Base-by-base conservation (phyloP, 108 stramenopile genomes). In the Aurantiochytrium sp. region DNA sequence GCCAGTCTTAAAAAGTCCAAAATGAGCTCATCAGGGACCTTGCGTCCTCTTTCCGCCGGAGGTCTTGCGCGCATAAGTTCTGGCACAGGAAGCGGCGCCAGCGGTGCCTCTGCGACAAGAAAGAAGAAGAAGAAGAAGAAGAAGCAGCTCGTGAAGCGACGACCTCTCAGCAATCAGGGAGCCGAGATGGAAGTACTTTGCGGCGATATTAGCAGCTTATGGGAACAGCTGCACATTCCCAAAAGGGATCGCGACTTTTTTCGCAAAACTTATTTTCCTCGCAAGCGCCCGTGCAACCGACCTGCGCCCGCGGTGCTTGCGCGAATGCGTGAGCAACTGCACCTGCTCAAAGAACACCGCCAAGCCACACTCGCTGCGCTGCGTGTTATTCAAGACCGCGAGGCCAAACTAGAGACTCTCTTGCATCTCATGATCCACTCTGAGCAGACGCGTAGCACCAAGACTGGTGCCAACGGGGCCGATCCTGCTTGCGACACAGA, bases 331-430 rank as follows among this genome's bases (percentile, higher is more conserved):
- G 25, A 94, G 90, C 18, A 91, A 90, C 60, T 91, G 19, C 88
- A 95, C 89, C 44, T 95, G 91, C 42, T 93, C 91, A 57, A 60
- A 71, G 16, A 95, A 94, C 42, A 91, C 92, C 59, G 59, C 59
- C 45, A 89, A 23, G 88, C 91, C 76, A 23, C 97, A 95, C 18
- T 89, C 91, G 42, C 55, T 88, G 83, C 96, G 95, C 89, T 96
- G 58, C 29, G 28, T 10, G 29, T 25, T 1, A 58, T 87, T 4
- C 57, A 87, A 10, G 5, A 87, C 3, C 87, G 87, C 23, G 87
- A 58, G 57, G 6, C 5, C 28, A 6, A 6, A 0, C 35, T 87
- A 0, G 55, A 42, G 5, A 21, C 29, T 10, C 23, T 58, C 57
- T 6, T 42, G 12, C n/a, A 53, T 12, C 45, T 83, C 2, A 16